phyloP scores from a whole-genome alignment of 2,329 filamentous ascomycete species.

The Pyrenochaeta sp. region DNA sequence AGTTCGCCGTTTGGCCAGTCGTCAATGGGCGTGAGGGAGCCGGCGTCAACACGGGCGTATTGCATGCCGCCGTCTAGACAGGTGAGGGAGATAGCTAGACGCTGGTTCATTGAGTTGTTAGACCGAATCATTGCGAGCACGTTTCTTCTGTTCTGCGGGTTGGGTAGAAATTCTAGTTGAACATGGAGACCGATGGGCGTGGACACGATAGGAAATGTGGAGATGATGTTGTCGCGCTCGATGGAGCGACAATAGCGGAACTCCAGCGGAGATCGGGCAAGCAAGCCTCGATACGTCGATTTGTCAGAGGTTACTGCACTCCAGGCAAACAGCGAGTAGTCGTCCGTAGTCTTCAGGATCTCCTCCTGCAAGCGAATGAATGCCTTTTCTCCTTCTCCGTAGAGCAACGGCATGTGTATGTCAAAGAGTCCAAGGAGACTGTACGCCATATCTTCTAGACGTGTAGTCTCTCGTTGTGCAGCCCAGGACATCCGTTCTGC shows the following conservation, averaged over 20 bases:
- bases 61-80: constrained; percentile 45
- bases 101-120: constrained; percentile 30
- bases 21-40: constrained; percentile 63
- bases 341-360: constrained; percentile 37
- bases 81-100: constrained; percentile 33
- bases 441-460: constrained; percentile 41
- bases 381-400: constrained; percentile 40
- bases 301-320: constrained; percentile 18
- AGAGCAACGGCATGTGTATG: constrained; percentile 41
- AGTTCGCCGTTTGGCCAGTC: constrained; percentile 36
- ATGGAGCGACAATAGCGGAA: constrained; percentile 29
- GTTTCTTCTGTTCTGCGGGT: constrained; percentile 22
- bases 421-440: constrained; percentile 43
- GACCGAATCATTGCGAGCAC: constrained; percentile 31
- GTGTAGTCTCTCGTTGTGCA: constrained; percentile 33
- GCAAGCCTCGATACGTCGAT: constrained; percentile 34
- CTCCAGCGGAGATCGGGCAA: constrained; percentile 33
- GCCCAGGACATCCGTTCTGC: constrained; percentile 44
- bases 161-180: constrained; percentile 32
- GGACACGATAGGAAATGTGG: constrained; percentile 25
- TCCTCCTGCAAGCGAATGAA: constrained; percentile 40
- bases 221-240: constrained; percentile 30
- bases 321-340: constrained; percentile 41
- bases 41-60: constrained; percentile 46
- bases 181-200: constrained; percentile 34